These are phyloP conservation scores for Lachnellula cervina DNA, from an alignment of 2,329 filamentous ascomycete species.

Conservation along the genomic window DNA sequence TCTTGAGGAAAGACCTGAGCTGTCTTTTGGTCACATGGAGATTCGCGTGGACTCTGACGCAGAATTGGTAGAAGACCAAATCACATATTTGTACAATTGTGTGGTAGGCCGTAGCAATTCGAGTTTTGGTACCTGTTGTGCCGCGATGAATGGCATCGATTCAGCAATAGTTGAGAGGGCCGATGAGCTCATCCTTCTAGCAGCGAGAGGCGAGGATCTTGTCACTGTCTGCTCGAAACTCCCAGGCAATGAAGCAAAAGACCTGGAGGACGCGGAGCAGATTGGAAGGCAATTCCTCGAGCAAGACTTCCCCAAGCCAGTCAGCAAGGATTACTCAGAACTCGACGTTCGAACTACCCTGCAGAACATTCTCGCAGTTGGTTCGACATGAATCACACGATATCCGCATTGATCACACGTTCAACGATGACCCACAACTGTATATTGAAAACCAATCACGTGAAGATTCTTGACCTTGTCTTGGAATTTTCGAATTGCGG, in stretches of 20 bases:
- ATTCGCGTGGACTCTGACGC: conserved; percentile 54
- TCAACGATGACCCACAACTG: not conserved
- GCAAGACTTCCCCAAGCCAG: conserved; percentile 25
- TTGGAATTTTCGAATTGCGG: not conserved
- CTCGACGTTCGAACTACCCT: conserved; percentile 27
- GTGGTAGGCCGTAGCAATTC: conserved; percentile 63
- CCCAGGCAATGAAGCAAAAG: conserved; percentile 56
- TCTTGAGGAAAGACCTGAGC: conserved; percentile 43
- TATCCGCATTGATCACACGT: too few species aligned
- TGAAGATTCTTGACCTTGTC: not conserved
- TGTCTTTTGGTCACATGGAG: conserved; percentile 68
- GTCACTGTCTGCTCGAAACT: conserved; percentile 66
- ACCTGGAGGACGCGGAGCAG: conserved; percentile 62
- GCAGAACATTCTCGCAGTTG: conserved; percentile 22
- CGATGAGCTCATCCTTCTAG: conserved; percentile 63
- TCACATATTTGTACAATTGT: conserved; percentile 72
- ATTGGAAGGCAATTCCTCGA: conserved; percentile 55
- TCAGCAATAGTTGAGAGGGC: conserved; percentile 67
- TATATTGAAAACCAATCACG: not conserved
- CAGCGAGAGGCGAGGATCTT: conserved; percentile 71
- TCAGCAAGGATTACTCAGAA: conserved; percentile 9
- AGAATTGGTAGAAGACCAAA: conserved; percentile 51
- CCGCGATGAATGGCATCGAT: conserved; percentile 80
- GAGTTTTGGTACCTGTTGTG: conserved; percentile 84
- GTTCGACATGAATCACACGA: conserved; percentile 5